phyloP scores from a whole-genome alignment of 2,329 filamentous ascomycete species.

The Knufia petricola region DNA sequence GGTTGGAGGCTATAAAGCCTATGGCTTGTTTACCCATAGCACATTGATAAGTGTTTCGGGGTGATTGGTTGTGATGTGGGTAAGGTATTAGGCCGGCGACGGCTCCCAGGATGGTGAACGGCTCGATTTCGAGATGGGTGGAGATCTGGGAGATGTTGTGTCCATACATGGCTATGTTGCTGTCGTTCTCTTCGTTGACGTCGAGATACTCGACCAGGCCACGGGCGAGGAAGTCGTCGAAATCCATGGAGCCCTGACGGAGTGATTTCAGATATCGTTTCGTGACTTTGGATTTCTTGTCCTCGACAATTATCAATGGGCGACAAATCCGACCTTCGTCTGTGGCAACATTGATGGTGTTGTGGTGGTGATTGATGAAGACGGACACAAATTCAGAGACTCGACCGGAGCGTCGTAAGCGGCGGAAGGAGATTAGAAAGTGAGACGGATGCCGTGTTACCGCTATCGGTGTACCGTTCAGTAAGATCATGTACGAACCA shows the following conservation, averaged over 20 bases:
- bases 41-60: constrained; percentile 96
- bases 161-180: constrained; percentile 84
- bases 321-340: constrained; percentile 95
- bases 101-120: constrained; percentile 90
- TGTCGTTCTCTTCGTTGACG: constrained; percentile 94
- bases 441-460: constrained; percentile 75
- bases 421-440: constrained; percentile 77
- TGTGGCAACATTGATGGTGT: constrained; percentile 86
- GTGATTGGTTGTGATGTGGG: constrained; percentile 97
- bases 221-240: constrained; percentile 85
- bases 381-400: constrained; percentile 96
- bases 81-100: constrained; percentile 96
- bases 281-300: constrained; percentile 71
- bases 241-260: constrained; percentile 72
- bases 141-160: constrained; percentile 70
- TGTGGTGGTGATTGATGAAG: constrained; percentile 87
- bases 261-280: constrained; percentile 69
- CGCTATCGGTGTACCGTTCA: constrained; percentile 91
- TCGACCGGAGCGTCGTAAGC: constrained; percentile 76
- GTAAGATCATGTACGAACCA: constrained; percentile 79
- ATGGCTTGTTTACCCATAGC: constrained; percentile 99
- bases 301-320: constrained; percentile 89
- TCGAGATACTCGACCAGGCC: constrained; percentile 95
- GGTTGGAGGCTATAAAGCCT: constrained; percentile 94
- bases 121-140: constrained; percentile 94